A percentile compares a stretch with the other conserved stretches of the same genome.
Conservation (phyloP, 2,329 filamentous ascomycete genomes). For the Aotearoamyces nothofagi region DNA sequence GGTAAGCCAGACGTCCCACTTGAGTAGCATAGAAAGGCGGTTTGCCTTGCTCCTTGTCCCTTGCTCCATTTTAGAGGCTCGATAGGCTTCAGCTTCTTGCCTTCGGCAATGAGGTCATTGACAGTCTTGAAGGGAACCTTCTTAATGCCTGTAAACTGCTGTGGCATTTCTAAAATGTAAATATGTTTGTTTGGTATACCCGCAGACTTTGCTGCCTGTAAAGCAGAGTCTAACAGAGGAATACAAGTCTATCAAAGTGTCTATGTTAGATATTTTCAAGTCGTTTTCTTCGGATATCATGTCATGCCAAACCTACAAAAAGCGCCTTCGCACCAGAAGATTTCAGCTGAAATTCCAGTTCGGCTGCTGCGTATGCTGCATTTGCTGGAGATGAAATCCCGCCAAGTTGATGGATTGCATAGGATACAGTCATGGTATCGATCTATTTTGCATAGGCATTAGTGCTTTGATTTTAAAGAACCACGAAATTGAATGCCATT, state of each 20-base stretch:
- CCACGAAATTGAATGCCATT: too few species aligned
- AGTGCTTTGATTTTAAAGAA: too few species aligned
- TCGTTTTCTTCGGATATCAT: too few species aligned
- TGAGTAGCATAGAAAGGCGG: constrained; percentile 66
- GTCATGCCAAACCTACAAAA: too few species aligned
- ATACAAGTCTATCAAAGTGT: too few species aligned
- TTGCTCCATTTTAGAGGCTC: constrained; percentile 41
- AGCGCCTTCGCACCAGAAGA: constrained; percentile 54
- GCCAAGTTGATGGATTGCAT: constrained; percentile 61
- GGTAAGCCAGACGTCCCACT: constrained; percentile 69
- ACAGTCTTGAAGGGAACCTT: constrained; percentile 44
- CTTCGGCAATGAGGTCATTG: constrained; percentile 48
- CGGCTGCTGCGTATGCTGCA: constrained; percentile 52
- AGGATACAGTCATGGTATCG: constrained; percentile 58
- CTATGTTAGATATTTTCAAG: too few species aligned
- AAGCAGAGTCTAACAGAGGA: constrained; percentile 46
- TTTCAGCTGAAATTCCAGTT: constrained; percentile 58
- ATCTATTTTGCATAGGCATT: constrained; percentile 30
- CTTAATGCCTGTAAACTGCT: constrained; percentile 30
- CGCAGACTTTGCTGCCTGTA: constrained; percentile 45
- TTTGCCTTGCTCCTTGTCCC: constrained; percentile 51
- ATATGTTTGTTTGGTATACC: constrained; percentile 49
- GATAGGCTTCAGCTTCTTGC: constrained; percentile 35
- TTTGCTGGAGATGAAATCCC: constrained; percentile 63
- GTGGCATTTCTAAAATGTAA: constrained; percentile 54